Evolutionary conservation across 306 rosid species (phyloP).

Genomic region (Neltuma alba): DNA sequence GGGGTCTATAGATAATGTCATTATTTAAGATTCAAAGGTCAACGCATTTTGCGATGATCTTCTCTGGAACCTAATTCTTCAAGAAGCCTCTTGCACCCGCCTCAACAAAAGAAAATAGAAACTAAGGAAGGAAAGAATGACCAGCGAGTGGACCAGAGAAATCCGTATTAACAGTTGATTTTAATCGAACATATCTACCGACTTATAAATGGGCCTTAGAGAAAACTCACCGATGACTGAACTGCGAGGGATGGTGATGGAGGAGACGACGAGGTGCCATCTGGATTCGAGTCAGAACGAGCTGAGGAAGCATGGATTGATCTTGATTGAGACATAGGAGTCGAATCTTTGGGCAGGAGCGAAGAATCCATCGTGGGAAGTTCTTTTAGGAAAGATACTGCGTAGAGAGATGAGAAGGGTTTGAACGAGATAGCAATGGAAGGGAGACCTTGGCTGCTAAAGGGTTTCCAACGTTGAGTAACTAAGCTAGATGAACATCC

Average conservation of each 20-base stretch:
- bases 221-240: slow-evolving; percentile 49
- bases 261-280: slow-evolving; percentile 41
- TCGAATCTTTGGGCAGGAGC: slow-evolving; percentile 2
- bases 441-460: slow-evolving; percentile 39
- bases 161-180: not conserved
- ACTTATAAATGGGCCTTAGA: not conserved
- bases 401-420: slow-evolving; percentile 29
- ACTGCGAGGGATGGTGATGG: slow-evolving; percentile 36
- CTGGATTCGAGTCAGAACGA: slow-evolving; percentile 28
- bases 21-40: not conserved
- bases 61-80: slow-evolving; percentile 9
- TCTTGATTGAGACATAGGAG: slow-evolving; percentile 32
- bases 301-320: slow-evolving; percentile 43
- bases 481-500: slow-evolving; percentile 57
- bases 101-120: not conserved
- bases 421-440: slow-evolving; percentile 37
- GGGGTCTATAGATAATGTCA: not conserved
- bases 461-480: slow-evolving; percentile 44
- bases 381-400: slow-evolving; percentile 26
- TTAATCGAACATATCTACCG: not conserved
- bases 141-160: not conserved
- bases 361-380: slow-evolving; percentile 26
- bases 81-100: not conserved
- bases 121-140: not conserved
- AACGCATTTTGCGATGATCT: not conserved